These are phyloP conservation scores for Ocimum tenuiflorum DNA, from an alignment of 257 asterid genomes.

Conservation along the genomic window DNA sequence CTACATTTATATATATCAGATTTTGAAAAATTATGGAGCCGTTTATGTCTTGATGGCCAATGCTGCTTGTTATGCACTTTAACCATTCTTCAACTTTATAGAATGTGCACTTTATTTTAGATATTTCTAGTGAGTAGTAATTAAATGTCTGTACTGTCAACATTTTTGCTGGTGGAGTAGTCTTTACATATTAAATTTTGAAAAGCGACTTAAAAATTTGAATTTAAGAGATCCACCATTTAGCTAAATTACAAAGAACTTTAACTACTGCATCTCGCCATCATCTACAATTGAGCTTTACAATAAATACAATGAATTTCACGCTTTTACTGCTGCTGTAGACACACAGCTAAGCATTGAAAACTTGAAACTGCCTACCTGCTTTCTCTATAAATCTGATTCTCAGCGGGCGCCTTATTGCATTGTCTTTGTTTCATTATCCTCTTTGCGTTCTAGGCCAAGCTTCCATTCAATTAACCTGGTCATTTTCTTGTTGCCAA, in stretches of 20 bases:
- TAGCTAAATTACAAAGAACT: conserved; percentile 18
- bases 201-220: neutral
- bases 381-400: conserved; percentile 9
- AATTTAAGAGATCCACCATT: conserved; percentile 16
- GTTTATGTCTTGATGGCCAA: neutral
- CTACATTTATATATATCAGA: neutral
- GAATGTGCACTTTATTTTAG: neutral
- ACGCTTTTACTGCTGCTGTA: neutral
- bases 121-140: neutral
- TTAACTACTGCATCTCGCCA: conserved; percentile 3
- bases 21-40: neutral
- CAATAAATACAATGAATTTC: conserved; percentile 8
- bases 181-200: neutral
- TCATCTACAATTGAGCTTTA: neutral
- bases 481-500: neutral
- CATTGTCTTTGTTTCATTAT: too few species aligned
- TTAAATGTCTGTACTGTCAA: neutral
- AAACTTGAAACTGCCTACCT: neutral
- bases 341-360: conserved; percentile 8
- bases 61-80: neutral
- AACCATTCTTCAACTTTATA: neutral
- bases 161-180: neutral
- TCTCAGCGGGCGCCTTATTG: neutral
- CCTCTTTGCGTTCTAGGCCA: neutral
- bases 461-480: neutral